These are phyloP conservation scores for Salvia rosmarinus DNA, from an alignment of 257 asterid species.

Conservation along the genomic window DNA sequence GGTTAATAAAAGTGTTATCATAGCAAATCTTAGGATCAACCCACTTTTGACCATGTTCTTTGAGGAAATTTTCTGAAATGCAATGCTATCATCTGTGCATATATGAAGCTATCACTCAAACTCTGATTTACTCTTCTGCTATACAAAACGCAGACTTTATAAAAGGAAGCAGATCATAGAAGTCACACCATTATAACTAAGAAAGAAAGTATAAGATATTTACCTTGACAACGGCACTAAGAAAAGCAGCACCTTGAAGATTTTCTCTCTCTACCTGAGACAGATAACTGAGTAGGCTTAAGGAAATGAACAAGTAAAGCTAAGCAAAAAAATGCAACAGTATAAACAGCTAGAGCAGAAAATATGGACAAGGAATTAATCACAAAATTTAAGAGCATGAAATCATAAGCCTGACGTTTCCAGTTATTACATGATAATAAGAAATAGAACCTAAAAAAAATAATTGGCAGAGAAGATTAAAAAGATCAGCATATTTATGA, in stretches of 20 bases:
- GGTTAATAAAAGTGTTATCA: not conserved
- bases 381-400: not conserved
- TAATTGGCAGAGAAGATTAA: not conserved
- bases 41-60: conserved; percentile 10
- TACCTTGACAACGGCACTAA: conserved; percentile 94
- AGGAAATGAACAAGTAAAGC: conserved; percentile 29
- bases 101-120: not conserved
- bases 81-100: not conserved
- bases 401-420: conserved; percentile 10
- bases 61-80: not conserved
- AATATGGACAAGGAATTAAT: not conserved
- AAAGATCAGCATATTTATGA: not conserved
- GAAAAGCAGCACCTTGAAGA: conserved; percentile 73
- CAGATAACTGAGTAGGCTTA: conserved; percentile 32
- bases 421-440: not conserved
- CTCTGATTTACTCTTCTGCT: not conserved
- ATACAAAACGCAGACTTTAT: not conserved
- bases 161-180: not conserved
- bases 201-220: conserved; percentile 15
- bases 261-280: conserved; percentile 69
- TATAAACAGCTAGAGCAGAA: conserved; percentile 16
- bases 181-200: conserved; percentile 3
- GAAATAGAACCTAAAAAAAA: not conserved
- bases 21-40: not conserved
- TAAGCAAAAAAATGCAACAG: conserved; percentile 13